Percentiles rank a stretch among this genome's conserved stretches.
Conservation (phyloP, 202 grass and related monocot species). For the Musa balbisiana region DNA sequence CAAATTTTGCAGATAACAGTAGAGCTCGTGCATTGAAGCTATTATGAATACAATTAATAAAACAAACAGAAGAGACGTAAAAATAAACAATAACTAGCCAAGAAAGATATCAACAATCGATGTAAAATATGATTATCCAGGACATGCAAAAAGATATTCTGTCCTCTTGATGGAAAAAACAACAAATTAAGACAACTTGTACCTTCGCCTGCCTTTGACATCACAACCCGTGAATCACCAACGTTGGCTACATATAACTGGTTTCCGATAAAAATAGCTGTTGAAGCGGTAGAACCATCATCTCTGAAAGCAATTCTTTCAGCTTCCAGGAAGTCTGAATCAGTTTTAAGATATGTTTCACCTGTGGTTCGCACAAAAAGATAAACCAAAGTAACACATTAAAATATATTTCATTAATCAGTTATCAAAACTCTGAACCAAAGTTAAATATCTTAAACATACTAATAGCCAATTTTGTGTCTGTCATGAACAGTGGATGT, state of each 20-base stretch:
- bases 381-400: constrained; percentile 17
- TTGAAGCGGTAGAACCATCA: constrained; percentile 78
- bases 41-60: not conserved
- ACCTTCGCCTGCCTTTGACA: constrained; percentile 63
- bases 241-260: constrained; percentile 78
- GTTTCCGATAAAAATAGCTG: constrained; percentile 51
- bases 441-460: constrained; percentile 19
- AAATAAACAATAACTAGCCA: not conserved
- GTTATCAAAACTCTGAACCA: not conserved
- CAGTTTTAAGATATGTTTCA: constrained; percentile 53
- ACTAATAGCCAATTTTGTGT: constrained; percentile 82
- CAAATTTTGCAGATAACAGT: too few relatives aligned
- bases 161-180: not conserved
- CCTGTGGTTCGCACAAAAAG: constrained; percentile 42
- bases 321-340: constrained; percentile 57
- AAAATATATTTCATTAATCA: constrained; percentile 15
- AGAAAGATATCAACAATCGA: not conserved
- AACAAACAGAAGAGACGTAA: not conserved
- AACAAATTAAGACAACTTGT: constrained; percentile 13
- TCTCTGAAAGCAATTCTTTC: constrained; percentile 46
- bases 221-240: constrained; percentile 76
- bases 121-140: not conserved
- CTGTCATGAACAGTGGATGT: constrained; percentile 57
- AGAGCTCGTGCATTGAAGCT: not conserved
- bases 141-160: not conserved